phyloP scores from a whole-genome alignment of 2,329 filamentous ascomycete genomes.

The Acrocalymma vagum region DNA sequence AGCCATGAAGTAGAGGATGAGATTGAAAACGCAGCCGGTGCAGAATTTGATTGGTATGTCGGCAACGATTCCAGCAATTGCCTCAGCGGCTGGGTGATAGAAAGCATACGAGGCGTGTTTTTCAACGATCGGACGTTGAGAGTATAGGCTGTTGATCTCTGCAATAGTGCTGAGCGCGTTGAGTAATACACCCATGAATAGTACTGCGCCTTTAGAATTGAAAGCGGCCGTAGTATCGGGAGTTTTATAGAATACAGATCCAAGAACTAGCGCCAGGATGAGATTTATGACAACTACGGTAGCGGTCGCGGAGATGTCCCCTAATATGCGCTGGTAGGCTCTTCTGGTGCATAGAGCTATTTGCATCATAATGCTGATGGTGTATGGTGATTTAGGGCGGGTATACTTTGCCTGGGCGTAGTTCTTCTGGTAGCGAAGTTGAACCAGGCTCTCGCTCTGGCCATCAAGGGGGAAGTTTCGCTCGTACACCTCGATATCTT shows the following conservation, averaged over 20 bases:
- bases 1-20: constrained; percentile 83
- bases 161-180: constrained; percentile 65
- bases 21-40: constrained; percentile 76
- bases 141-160: constrained; percentile 66
- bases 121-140: constrained; percentile 86
- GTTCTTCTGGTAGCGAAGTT: constrained; percentile 57
- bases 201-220: constrained; percentile 60
- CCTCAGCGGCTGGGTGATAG: constrained; percentile 85
- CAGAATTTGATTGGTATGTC: constrained; percentile 80
- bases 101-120: constrained; percentile 89
- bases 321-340: constrained; percentile 44
- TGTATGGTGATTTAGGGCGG: constrained; percentile 65
- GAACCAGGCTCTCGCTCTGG: constrained; percentile 34
- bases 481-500: constrained; percentile 63
- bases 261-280: constrained; percentile 66
- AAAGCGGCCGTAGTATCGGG: constrained; percentile 59
- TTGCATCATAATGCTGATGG: constrained; percentile 62
- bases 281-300: constrained; percentile 56
- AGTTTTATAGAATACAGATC: constrained; percentile 63
- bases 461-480: constrained; percentile 55
- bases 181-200: constrained; percentile 67
- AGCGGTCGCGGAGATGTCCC: constrained; percentile 40
- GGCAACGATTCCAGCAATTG: constrained; percentile 79
- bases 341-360: constrained; percentile 39
- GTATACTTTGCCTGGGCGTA: constrained; percentile 62